phyloP scores from a whole-genome alignment of 1,284 basidiomycete species.

The Ustilago cynodontis region DNA sequence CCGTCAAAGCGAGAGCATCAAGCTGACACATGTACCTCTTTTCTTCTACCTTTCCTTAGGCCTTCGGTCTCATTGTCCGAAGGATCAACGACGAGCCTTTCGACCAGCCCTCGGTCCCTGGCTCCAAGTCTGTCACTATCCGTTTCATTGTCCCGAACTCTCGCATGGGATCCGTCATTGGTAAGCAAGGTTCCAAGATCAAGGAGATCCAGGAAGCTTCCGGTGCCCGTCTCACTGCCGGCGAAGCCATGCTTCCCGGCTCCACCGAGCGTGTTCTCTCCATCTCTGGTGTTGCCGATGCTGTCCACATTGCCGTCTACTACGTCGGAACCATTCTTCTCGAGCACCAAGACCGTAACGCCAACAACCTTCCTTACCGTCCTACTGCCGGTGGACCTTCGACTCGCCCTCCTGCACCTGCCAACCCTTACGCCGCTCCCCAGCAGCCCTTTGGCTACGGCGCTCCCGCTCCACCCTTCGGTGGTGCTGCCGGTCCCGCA shows the following conservation, averaged over 20 bases:
- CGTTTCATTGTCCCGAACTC: conserved; percentile 98
- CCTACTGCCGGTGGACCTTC: conserved; percentile 60
- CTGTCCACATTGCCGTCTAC: conserved; percentile 99
- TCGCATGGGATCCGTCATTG: conserved; percentile 99
- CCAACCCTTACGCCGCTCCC: conserved; percentile 22
- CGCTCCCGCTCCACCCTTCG: conserved; percentile 34
- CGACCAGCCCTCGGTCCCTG: conserved; percentile 95
- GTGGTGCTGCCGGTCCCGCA: conserved; percentile 15
- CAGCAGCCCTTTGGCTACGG: conserved; percentile 44
- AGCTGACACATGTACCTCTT: not conserved
- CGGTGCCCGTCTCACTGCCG: conserved; percentile 93
- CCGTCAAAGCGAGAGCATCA: not conserved
- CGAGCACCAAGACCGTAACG: conserved; percentile 82
- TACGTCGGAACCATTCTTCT: conserved; percentile 97
- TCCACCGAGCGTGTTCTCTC: conserved; percentile 94
- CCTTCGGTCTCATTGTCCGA: conserved; percentile 97
- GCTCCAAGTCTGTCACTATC: conserved; percentile 97
- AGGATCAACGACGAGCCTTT: conserved; percentile 99
- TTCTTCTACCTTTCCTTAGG: conserved; percentile 73
- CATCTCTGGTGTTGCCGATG: conserved; percentile 98
- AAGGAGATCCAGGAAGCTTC: conserved; percentile 99
- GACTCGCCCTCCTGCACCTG: conserved; percentile 23
- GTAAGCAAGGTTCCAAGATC: conserved; percentile 96
- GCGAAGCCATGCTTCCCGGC: conserved; percentile 96
- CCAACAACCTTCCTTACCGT: conserved; percentile 70